These are phyloP conservation scores for Exserohilum rostratum DNA, from an alignment of 2,329 filamentous ascomycete genomes.

Conservation along the genomic window DNA sequence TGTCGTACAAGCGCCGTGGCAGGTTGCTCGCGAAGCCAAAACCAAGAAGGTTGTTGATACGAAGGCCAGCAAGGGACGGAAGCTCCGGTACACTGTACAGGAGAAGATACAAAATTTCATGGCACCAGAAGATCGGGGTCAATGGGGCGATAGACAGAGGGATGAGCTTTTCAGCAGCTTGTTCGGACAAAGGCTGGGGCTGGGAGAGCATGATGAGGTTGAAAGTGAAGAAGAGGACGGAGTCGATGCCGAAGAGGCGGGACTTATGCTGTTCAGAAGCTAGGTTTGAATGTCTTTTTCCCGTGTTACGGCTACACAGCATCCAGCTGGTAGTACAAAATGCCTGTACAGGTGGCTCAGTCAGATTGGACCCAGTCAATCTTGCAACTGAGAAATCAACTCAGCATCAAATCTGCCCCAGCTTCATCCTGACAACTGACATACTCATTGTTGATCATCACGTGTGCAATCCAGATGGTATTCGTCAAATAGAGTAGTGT, in stretches of 20 bases:
- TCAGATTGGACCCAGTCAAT: too few relatives aligned
- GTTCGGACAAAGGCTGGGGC: conserved; percentile 53
- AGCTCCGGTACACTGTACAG: conserved; percentile 92
- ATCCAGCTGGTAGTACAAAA: background rate
- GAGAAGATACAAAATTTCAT: conserved; percentile 99
- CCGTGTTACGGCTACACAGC: background rate
- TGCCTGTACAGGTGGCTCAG: background rate
- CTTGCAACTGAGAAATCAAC: background rate
- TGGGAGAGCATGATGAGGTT: conserved; percentile 52
- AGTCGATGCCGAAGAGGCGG: conserved; percentile 46
- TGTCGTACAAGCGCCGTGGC: conserved; percentile 58
- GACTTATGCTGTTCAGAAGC: conserved; percentile 49
- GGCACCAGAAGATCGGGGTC: conserved; percentile 82
- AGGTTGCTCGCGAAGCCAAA: conserved; percentile 77
- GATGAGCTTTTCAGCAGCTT: conserved; percentile 64
- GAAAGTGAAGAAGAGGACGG: conserved; percentile 45
- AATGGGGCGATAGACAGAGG: conserved; percentile 80
- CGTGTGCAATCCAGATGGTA: too few relatives aligned
- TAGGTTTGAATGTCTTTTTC: conserved; percentile 11
- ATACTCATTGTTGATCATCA: background rate
- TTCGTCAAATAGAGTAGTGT: background rate
- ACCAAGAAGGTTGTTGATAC: conserved; percentile 88
- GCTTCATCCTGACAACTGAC: background rate
- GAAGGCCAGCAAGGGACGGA: conserved; percentile 92
- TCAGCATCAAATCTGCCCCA: background rate